Evolutionary conservation across 2,329 filamentous ascomycete genomes (phyloP).

Genomic region (Aureobasidium sp.): DNA sequence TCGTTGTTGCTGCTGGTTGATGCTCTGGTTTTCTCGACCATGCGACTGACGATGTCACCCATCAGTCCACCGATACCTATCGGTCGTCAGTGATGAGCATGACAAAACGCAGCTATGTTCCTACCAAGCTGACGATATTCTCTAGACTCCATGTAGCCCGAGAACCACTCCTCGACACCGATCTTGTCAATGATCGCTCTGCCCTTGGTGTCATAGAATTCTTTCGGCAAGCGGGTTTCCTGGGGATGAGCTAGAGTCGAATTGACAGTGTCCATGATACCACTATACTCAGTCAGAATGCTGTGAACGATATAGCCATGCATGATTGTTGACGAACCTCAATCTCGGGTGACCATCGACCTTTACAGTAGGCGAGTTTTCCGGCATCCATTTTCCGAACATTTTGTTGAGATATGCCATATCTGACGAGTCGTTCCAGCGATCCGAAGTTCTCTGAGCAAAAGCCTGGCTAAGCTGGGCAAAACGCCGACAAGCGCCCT

Average conservation of each 20-base stretch:
- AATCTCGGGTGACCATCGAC: slow-evolving; percentile 79
- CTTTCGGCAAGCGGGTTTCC: slow-evolving; percentile 65
- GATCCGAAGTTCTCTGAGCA: slow-evolving; percentile 37
- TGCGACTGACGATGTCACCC: slow-evolving; percentile 62
- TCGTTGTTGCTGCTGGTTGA: slow-evolving; percentile 36
- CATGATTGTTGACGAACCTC: slow-evolving; percentile 31
- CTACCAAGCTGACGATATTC: slow-evolving; percentile 8
- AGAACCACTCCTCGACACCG: slow-evolving; percentile 84
- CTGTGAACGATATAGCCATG: neutral
- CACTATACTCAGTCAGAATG: slow-evolving; percentile 27
- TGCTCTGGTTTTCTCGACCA: slow-evolving; percentile 35
- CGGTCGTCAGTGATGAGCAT: slow-evolving; percentile 40
- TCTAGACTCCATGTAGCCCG: neutral
- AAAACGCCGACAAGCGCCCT: slow-evolving; percentile 40
- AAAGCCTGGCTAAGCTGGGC: slow-evolving; percentile 39
- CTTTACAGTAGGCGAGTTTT: slow-evolving; percentile 54
- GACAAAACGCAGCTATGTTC: neutral
- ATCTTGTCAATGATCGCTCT: slow-evolving; percentile 62
- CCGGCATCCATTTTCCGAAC: slow-evolving; percentile 79
- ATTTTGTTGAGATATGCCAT: slow-evolving; percentile 74
- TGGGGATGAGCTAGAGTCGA: slow-evolving; percentile 77
- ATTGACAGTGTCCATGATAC: slow-evolving; percentile 92
- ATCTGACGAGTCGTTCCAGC: slow-evolving; percentile 54
- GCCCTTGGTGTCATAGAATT: slow-evolving; percentile 76
- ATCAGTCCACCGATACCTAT: slow-evolving; percentile 79